Evolutionary conservation across 129 eudicot genomes (phyloP).

Genomic region (Erigeron canadensis): DNA sequence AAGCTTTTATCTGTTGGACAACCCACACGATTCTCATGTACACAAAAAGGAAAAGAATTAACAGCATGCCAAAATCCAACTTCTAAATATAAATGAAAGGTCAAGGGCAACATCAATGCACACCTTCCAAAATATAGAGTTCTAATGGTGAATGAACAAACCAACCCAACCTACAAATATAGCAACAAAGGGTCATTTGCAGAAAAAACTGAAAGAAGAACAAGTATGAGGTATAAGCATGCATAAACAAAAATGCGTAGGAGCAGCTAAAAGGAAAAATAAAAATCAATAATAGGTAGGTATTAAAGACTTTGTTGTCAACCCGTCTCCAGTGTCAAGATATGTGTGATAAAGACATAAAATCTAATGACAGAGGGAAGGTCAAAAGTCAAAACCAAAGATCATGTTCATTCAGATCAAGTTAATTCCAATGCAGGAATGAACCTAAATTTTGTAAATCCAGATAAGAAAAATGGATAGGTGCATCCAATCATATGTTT

Average conservation of each 20-base stretch:
- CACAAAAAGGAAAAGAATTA: not conserved
- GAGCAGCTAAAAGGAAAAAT: not conserved
- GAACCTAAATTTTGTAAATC: not conserved
- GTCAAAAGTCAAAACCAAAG: not conserved
- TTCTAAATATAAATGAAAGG: not conserved
- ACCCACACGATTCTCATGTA: too few relatives aligned
- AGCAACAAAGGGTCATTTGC: conserved; percentile 11
- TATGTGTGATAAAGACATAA: not conserved
- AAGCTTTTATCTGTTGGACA: too few relatives aligned
- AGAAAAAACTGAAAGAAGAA: not conserved
- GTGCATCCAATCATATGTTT: not conserved
- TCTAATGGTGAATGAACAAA: conserved; percentile 65
- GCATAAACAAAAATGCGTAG: not conserved
- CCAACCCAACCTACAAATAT: conserved; percentile 66
- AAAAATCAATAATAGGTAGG: not conserved
- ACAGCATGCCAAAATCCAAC: conserved; percentile 3
- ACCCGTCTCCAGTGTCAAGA: not conserved
- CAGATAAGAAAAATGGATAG: not conserved
- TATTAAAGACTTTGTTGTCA: not conserved
- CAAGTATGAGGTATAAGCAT: conserved; percentile 5
- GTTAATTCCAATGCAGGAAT: not conserved
- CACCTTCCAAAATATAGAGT: conserved; percentile 73
- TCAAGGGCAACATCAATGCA: conserved; percentile 16
- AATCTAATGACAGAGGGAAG: not conserved
- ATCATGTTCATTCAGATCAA: not conserved